Evolutionary conservation across 495 filamentous ascomycete genomes (phyloP), one percentile per base, ranked within the genome.

Genomic region (Tuber melanosporum): DNA sequence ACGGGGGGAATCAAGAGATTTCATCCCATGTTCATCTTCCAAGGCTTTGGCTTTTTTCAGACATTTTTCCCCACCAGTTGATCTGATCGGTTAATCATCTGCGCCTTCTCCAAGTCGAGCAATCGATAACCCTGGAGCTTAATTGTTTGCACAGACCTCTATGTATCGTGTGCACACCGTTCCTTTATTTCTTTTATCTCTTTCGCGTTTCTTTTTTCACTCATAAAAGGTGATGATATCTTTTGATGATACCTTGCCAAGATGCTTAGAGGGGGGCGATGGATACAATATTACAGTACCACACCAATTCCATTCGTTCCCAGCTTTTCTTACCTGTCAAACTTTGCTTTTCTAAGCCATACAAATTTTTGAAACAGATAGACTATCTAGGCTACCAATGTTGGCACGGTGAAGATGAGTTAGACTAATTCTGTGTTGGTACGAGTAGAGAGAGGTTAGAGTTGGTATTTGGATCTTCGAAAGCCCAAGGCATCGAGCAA

Each of bases 331-430:
- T 52, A 52, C 47, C 47, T 52, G 22, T 52, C 47, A 22, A 52
- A 62, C 52, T 62, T 62, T 62, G 52, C 52, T 62, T 62, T 62
- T 62, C n/a, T n/a, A 62, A 62, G 52, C 14, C n/a, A 26, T 32
- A 14, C n/a, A 3, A 20, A 1, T 5, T 32, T 62, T 62, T 15
- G n/a, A 62, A 62, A 52, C 47, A n/a, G 17, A n/a, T 52, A 41
- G 4, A 41, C 39, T 41, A 52, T 52, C 20, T n/a, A 6, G 3
- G 12, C n/a, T 15, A 62, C 52, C 10, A 6, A 32, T 62, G 52
- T 12, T 15, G n/a, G 52, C 52, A 14, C 22, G 15, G n/a, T 62
- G 12, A 62, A 32, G 52, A 32, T 14, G 52, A 62, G 26, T 62
- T 62, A 32, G 52, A 62, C 52, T 10, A 62, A 32, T 62, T 62